Conservation (phyloP, 139 green algal genomes). For the Penium margaritaceum region DNA sequence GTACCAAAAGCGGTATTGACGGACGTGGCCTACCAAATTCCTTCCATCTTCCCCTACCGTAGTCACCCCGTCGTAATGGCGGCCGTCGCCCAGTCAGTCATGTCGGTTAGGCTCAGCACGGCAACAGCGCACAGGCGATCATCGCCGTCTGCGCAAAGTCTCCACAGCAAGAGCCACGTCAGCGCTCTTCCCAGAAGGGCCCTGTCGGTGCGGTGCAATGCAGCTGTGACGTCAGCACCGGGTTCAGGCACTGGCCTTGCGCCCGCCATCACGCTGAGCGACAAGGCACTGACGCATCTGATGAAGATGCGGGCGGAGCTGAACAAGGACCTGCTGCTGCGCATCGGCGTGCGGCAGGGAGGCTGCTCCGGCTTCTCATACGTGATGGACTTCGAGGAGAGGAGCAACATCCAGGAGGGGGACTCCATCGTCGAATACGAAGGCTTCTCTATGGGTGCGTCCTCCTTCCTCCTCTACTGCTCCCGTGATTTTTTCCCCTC, state of each 20-base stretch:
- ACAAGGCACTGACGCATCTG: slow-evolving; percentile 68
- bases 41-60: no score
- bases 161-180: no score
- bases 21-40: no score
- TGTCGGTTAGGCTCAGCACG: no score
- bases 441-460: slow-evolving; percentile 40
- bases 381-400: slow-evolving; percentile 71
- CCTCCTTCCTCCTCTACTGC: no score
- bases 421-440: slow-evolving; percentile 43
- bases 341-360: slow-evolving; percentile 53
- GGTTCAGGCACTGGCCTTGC: neutral
- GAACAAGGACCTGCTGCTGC: slow-evolving; percentile 57
- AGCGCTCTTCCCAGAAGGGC: no score
- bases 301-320: slow-evolving; percentile 60
- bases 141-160: no score
- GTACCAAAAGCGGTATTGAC: no score
- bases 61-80: no score
- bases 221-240: neutral
- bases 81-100: no score
- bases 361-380: slow-evolving; percentile 77
- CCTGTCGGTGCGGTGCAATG: no score
- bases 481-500: neutral
- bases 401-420: slow-evolving; percentile 55
- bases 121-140: no score
- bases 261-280: slow-evolving; percentile 66